phyloP scores from a whole-genome alignment of 139 green algal genomes.

The Desmodesmus armatus region DNA sequence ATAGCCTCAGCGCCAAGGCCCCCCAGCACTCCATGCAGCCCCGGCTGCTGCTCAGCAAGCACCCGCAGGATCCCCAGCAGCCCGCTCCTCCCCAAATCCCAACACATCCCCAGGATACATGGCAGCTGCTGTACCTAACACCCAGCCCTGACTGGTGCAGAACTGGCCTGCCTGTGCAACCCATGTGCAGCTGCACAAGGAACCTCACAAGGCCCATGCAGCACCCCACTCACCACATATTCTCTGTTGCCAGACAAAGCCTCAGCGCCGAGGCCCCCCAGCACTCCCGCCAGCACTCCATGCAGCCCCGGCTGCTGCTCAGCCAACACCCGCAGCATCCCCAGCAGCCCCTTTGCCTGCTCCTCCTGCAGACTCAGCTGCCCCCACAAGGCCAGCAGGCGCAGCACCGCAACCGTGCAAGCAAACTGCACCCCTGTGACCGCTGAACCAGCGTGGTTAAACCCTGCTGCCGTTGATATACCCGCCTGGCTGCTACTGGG shows the following conservation, averaged over 20 bases:
- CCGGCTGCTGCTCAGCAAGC: neutral
- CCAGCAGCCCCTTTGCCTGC: neutral
- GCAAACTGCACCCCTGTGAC: neutral
- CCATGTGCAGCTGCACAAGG: too few species aligned
- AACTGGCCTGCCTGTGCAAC: too few species aligned
- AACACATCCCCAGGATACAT: neutral
- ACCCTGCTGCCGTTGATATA: neutral
- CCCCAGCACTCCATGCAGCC: neutral
- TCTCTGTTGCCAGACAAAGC: neutral
- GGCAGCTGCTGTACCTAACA: neutral
- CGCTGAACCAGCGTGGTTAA: too few species aligned
- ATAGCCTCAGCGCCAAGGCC: neutral
- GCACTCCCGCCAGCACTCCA: neutral
- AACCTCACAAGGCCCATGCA: neutral
- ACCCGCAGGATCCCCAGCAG: neutral
- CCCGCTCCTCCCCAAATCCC: neutral
- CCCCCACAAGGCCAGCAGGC: neutral
- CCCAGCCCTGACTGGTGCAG: neutral
- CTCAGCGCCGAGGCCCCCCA: neutral
- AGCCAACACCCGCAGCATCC: neutral
- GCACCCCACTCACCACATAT: neutral
- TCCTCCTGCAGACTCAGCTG: neutral
- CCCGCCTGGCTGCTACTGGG: neutral
- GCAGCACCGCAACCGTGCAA: slow-evolving; percentile 6
- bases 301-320: neutral